A percentile compares a stretch with the other conserved stretches of the same genome.
Evolutionary conservation across 805 yeast genomes (phyloP).

Genomic region (Wickerhamiella alocasiicola): DNA sequence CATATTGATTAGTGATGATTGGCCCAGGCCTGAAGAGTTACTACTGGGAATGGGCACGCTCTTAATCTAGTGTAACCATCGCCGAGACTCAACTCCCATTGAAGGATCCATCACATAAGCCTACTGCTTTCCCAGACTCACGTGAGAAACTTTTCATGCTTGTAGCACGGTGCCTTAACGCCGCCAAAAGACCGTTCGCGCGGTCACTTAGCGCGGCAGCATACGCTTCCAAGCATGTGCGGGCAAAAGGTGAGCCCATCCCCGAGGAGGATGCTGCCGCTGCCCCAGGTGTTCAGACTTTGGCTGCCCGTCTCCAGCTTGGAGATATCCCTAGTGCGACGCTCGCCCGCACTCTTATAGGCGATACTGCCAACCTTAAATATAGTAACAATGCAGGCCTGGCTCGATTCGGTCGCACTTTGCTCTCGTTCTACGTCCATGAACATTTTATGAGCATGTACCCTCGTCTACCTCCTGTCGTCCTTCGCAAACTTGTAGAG

Average conservation of each 20-base stretch:
- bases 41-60: no score
- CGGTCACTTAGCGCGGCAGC: slow-evolving; percentile 10
- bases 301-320: slow-evolving; percentile 63
- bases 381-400: slow-evolving; percentile 66
- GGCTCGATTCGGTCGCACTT: slow-evolving; percentile 66
- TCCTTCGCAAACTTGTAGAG: slow-evolving; percentile 63
- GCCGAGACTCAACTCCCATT: no score
- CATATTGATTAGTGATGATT: slow-evolving; percentile 11
- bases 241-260: slow-evolving; percentile 24
- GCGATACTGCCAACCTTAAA: slow-evolving; percentile 34
- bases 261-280: slow-evolving; percentile 41
- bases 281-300: slow-evolving; percentile 63
- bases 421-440: slow-evolving; percentile 61
- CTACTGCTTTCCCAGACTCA: background rate
- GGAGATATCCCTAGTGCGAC: slow-evolving; percentile 43
- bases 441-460: slow-evolving; percentile 63
- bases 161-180: background rate
- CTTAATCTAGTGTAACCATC: no score
- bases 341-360: slow-evolving; percentile 69
- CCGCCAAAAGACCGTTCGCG: background rate
- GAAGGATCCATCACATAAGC: background rate
- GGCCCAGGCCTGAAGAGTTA: background rate
- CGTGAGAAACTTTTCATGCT: slow-evolving; percentile 8
- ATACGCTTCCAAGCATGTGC: slow-evolving; percentile 19
- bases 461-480: slow-evolving; percentile 80